A percentile compares a stretch with the other conserved stretches of the same genome.
These are phyloP conservation scores for Pyrenochaeta sp. DNA, from an alignment of 2,329 filamentous ascomycete species.

Conservation along the genomic window DNA sequence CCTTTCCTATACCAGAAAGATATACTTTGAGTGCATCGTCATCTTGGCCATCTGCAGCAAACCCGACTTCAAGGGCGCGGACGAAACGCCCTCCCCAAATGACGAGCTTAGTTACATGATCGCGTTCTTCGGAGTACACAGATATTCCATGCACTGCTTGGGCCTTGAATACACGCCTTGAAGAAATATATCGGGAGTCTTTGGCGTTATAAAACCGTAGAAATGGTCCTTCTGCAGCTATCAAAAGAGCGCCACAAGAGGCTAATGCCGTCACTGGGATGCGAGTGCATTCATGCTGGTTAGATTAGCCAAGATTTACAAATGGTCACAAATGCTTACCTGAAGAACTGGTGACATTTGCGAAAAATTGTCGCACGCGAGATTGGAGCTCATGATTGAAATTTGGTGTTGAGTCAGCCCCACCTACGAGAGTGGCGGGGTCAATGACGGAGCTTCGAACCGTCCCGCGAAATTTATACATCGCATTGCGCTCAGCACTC, in stretches of 20 bases:
- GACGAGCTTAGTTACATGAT: constrained; percentile 37
- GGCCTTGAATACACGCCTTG: constrained; percentile 66
- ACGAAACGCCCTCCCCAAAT: constrained; percentile 55
- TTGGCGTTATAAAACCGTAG: constrained; percentile 49
- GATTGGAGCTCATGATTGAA: constrained; percentile 28
- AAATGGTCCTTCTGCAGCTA: constrained; percentile 55
- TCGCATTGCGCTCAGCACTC: background rate
- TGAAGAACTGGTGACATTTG: constrained; percentile 47
- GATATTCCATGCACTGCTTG: constrained; percentile 79
- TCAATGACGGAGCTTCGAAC: constrained; percentile 31
- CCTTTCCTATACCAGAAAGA: constrained; percentile 30
- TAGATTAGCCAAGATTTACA: constrained; percentile 19
- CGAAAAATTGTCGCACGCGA: constrained; percentile 25
- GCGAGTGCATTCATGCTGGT: constrained; percentile 49
- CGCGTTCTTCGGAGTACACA: constrained; percentile 43
- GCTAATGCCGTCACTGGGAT: constrained; percentile 58
- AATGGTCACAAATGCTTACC: constrained; percentile 28
- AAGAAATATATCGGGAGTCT: constrained; percentile 31
- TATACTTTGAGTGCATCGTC: constrained; percentile 25
- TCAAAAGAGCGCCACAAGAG: constrained; percentile 45
- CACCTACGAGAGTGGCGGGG: constrained; percentile 30
- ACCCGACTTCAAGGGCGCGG: constrained; percentile 52
- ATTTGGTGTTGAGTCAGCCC: constrained; percentile 48
- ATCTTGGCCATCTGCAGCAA: constrained; percentile 30
- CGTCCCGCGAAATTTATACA: constrained; percentile 33